Percentiles rank a stretch among this genome's conserved stretches.
Evolutionary conservation across 352 stramenopile species (phyloP).

Genomic region (Pythium dissotocum): DNA sequence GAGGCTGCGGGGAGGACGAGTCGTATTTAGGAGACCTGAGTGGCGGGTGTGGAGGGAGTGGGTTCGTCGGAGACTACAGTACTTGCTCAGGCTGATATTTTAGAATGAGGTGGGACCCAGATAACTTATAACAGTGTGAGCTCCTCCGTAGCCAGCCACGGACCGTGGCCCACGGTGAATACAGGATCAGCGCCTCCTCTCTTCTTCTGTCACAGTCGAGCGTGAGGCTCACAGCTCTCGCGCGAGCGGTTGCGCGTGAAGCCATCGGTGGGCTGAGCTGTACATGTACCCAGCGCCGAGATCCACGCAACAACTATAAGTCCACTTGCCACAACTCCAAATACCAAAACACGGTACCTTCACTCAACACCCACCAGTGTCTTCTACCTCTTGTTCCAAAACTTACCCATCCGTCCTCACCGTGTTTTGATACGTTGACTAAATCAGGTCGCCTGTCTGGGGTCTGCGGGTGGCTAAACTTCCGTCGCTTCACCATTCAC

Average conservation of each 20-base stretch:
- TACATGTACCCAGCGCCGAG: background rate
- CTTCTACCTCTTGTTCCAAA: background rate
- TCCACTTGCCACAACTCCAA: background rate
- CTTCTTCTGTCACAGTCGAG: no score
- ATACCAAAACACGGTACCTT: constrained; percentile 7
- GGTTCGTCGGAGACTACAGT: no score
- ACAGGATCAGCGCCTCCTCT: no score
- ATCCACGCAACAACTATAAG: background rate
- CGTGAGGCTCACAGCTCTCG: no score
- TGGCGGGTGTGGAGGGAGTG: no score
- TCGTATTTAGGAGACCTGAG: no score
- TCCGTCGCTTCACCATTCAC: background rate
- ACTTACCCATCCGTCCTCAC: background rate
- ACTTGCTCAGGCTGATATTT: no score
- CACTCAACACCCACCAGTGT: background rate
- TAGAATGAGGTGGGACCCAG: no score
- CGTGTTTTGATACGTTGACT: constrained; percentile 2
- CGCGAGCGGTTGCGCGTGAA: background rate
- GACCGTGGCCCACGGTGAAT: no score
- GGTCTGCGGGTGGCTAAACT: background rate
- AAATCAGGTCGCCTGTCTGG: constrained; percentile 13
- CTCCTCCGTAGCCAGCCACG: no score
- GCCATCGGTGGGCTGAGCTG: background rate
- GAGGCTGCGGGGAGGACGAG: no score
- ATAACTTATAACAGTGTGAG: no score